Evolutionary conservation across 2,329 filamentous ascomycete genomes (phyloP).

Genomic region (Colletotrichum musicola): DNA sequence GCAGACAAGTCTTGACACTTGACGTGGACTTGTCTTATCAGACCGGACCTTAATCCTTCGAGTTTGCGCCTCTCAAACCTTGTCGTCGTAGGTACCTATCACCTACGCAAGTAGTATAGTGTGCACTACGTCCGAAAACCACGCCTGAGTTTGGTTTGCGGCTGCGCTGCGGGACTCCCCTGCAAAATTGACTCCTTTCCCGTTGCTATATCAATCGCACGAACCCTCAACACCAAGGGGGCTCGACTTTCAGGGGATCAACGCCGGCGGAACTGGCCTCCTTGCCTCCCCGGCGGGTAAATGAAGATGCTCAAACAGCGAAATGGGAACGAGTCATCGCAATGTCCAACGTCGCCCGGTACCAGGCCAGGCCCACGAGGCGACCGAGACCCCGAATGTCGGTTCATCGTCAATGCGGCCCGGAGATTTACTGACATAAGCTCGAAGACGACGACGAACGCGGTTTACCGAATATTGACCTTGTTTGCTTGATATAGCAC

Average conservation of each 20-base stretch:
- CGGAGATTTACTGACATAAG: slow-evolving; percentile 38
- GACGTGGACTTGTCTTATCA: slow-evolving; percentile 13
- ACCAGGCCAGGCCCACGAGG: slow-evolving; percentile 16
- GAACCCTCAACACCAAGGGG: slow-evolving; percentile 30
- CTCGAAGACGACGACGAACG: slow-evolving; percentile 4
- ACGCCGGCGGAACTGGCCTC: background rate
- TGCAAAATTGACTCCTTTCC: slow-evolving; percentile 30
- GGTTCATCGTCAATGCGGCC: slow-evolving; percentile 17
- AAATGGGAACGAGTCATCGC: slow-evolving; percentile 24
- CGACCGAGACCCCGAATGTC: slow-evolving; percentile 33
- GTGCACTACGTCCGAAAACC: background rate
- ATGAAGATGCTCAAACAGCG: slow-evolving; percentile 23
- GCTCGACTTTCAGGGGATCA: slow-evolving; percentile 3
- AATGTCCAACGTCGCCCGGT: slow-evolving; percentile 24
- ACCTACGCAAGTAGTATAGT: too few relatives aligned
- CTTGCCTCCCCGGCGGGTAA: background rate
- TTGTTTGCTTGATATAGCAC: slow-evolving; percentile 9
- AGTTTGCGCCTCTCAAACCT: slow-evolving; percentile 23
- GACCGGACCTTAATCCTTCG: background rate
- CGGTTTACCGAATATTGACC: slow-evolving; percentile 1
- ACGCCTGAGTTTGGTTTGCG: too few relatives aligned
- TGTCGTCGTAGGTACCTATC: slow-evolving; percentile 1
- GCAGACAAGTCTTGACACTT: slow-evolving; percentile 12
- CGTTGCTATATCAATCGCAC: slow-evolving; percentile 39
- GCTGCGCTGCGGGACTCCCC: background rate